These are phyloP conservation scores for Solanum sitiens DNA, from an alignment of 257 asterid species.

Conservation along the genomic window DNA sequence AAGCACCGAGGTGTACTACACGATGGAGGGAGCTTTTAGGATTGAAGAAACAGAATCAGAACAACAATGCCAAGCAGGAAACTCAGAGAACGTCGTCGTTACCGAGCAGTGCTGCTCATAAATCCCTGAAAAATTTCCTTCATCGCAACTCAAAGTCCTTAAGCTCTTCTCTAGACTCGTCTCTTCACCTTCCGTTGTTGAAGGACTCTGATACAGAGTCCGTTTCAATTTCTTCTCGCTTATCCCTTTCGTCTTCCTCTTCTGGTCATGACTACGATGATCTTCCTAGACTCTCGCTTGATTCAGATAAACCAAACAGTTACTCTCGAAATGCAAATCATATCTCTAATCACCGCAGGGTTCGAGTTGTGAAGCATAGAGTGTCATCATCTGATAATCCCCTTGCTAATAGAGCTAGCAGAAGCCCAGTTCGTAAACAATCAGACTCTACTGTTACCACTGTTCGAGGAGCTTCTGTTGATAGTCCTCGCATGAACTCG, in stretches of 20 bases:
- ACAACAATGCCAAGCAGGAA: constrained; percentile 34
- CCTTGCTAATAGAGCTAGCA: constrained; percentile 23
- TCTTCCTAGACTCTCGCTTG: constrained; percentile 56
- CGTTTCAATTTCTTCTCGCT: constrained; percentile 44
- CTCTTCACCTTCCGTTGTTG: constrained; percentile 43
- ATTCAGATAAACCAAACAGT: constrained; percentile 36
- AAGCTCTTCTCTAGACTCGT: constrained; percentile 27
- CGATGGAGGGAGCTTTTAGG: constrained; percentile 90
- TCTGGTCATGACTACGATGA: constrained; percentile 77
- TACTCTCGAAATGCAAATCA: constrained; percentile 8
- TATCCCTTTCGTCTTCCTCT: constrained; percentile 63
- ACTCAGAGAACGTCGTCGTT: constrained; percentile 27
- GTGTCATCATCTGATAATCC: constrained; percentile 31
- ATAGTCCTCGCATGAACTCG: constrained; percentile 92
- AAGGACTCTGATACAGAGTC: constrained; percentile 51
- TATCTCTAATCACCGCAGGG: constrained; percentile 30
- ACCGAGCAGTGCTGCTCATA: neutral
- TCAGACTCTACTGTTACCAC: constrained; percentile 3
- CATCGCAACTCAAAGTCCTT: constrained; percentile 54
- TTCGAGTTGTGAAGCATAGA: constrained; percentile 39
- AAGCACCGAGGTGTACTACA: constrained; percentile 84
- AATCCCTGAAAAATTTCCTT: constrained; percentile 45
- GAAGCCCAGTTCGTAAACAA: constrained; percentile 37
- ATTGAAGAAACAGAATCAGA: constrained; percentile 52
- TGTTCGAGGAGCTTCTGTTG: constrained; percentile 48